phyloP scores from a whole-genome alignment of 768 basidiomycete genomes.

The Leccinum imitatum region DNA sequence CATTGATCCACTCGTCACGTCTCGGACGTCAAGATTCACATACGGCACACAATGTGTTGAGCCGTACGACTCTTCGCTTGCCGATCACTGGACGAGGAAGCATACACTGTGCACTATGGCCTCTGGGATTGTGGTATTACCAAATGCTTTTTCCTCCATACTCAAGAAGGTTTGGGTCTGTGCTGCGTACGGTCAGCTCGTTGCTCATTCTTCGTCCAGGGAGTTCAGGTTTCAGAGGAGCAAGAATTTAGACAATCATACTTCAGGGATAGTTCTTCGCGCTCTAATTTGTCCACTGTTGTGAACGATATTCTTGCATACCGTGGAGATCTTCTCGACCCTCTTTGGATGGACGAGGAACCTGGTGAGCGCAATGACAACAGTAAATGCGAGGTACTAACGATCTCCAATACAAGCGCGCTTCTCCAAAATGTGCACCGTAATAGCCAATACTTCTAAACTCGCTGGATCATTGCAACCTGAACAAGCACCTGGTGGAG shows the following conservation, averaged over 20 bases:
- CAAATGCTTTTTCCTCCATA: conserved; percentile 37
- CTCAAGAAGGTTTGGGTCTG: conserved; percentile 27
- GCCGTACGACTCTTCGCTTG: conserved; percentile 24
- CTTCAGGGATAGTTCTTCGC: not conserved
- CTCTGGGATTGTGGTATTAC: conserved; percentile 33
- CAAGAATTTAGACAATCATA: conserved; percentile 18
- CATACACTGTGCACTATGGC: conserved; percentile 17
- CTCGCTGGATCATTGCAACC: not conserved
- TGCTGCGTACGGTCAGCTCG: not conserved
- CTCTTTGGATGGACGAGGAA: conserved; percentile 16
- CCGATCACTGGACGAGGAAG: conserved; percentile 39
- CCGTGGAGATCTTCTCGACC: conserved; percentile 8
- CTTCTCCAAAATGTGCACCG: conserved; percentile 15
- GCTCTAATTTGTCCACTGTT: not conserved
- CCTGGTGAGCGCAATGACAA: conserved; percentile 3
- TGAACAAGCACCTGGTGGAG: not conserved
- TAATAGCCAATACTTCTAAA: conserved; percentile 11
- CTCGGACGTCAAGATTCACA: conserved; percentile 42
- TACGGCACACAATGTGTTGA: conserved; percentile 35
- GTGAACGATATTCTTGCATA: conserved; percentile 12
- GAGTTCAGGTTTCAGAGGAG: conserved; percentile 18
- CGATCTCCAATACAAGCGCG: not conserved
- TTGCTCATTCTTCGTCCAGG: not conserved
- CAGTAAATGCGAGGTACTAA: not conserved
- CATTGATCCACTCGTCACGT: conserved; percentile 45